phyloP scores from a whole-genome alignment of 2,329 filamentous ascomycete species.

The Colletotrichum cereale region DNA sequence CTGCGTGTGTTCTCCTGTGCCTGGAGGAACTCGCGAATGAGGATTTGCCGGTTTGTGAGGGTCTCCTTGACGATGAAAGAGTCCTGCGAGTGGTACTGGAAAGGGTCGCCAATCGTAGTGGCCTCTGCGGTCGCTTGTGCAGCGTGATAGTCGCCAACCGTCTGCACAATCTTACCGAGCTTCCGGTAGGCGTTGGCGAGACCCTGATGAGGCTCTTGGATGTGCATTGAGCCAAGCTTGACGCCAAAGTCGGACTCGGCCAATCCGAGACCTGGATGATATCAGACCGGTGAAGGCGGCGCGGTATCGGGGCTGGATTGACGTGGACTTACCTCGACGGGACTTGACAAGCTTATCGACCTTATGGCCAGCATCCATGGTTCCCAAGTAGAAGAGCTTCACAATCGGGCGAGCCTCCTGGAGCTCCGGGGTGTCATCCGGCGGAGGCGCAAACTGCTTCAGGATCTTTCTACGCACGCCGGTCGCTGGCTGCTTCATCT shows the following conservation, averaged over 20 bases:
- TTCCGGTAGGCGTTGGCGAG: slow-evolving; percentile 93
- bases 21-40: slow-evolving; percentile 92
- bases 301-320: neutral
- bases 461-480: slow-evolving; percentile 94
- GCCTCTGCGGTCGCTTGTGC: slow-evolving; percentile 97
- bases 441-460: slow-evolving; percentile 97
- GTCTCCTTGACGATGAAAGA: slow-evolving; percentile 99
- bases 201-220: slow-evolving; percentile 91
- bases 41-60: slow-evolving; percentile 95
- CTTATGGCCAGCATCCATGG: slow-evolving; percentile 98
- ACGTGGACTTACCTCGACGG: slow-evolving; percentile 77
- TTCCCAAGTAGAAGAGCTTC: slow-evolving; percentile 94
- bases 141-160: slow-evolving; percentile 93
- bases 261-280: slow-evolving; percentile 81
- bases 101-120: slow-evolving; percentile 91
- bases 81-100: slow-evolving; percentile 95
- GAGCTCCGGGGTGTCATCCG: slow-evolving; percentile 96
- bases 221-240: slow-evolving; percentile 86
- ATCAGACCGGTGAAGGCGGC: slow-evolving; percentile 42
- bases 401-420: slow-evolving; percentile 90
- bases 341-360: slow-evolving; percentile 94
- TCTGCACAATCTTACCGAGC: slow-evolving; percentile 92
- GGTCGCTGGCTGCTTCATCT: slow-evolving; percentile 96
- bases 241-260: slow-evolving; percentile 94
- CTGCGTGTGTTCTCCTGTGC: slow-evolving; percentile 87